Evolutionary conservation across 148 eudicot species (phyloP).

Genomic region (Heliamphora exappendiculata): DNA sequence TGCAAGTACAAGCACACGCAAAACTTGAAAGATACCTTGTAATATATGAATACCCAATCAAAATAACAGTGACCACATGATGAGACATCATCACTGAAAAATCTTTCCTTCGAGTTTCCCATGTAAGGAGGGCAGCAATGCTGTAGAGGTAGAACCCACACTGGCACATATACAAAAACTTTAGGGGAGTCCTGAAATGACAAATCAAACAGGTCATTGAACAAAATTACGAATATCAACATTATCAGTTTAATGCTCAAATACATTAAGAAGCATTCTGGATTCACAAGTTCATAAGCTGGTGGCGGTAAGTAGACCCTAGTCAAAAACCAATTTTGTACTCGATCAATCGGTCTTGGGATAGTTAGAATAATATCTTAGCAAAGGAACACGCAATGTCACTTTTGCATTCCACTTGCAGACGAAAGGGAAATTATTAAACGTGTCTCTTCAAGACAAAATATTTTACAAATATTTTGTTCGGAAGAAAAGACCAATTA

Average conservation of each 20-base stretch:
- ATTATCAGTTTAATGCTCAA: not conserved
- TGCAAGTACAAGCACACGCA: not conserved
- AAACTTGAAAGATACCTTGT: conserved; percentile 46
- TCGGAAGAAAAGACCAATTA: not conserved
- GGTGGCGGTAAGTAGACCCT: not conserved
- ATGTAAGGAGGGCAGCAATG: conserved; percentile 79
- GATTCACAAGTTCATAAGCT: not conserved
- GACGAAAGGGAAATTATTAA: not conserved
- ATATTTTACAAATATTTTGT: not conserved
- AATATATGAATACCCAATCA: conserved; percentile 69
- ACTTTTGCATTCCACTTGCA: not conserved
- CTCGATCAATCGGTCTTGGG: not conserved
- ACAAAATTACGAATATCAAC: not conserved
- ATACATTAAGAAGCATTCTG: not conserved
- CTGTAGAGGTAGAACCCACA: conserved; percentile 90
- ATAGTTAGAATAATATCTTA: not conserved
- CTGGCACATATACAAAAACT: conserved; percentile 84
- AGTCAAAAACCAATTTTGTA: not conserved
- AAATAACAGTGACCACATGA: conserved; percentile 78
- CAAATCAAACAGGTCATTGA: conserved; percentile 17
- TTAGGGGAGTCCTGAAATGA: conserved; percentile 63
- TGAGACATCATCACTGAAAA: conserved; percentile 98
- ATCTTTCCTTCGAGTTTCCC: conserved; percentile 98
- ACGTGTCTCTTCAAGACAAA: not conserved
- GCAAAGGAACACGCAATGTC: not conserved